Evolutionary conservation across 2,329 filamentous ascomycete genomes (phyloP).

Genomic region (Talaromyces sp.): DNA sequence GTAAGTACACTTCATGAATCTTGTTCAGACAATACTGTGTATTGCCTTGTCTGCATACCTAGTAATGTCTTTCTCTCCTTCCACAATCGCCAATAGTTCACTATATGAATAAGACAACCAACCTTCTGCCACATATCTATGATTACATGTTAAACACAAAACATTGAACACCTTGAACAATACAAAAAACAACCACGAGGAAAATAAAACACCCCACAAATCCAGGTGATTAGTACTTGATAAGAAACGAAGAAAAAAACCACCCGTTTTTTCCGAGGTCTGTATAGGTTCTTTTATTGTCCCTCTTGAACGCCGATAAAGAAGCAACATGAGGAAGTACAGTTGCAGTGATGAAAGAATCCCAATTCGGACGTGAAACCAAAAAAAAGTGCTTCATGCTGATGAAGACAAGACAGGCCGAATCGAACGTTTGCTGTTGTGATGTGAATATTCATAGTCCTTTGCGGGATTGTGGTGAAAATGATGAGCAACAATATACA

Average conservation of each 20-base stretch:
- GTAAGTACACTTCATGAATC: background rate
- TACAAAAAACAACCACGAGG: conserved; percentile 1
- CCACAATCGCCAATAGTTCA: background rate
- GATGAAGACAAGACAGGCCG: background rate
- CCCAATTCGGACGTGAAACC: conserved; percentile 2
- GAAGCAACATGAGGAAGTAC: background rate
- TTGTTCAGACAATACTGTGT: background rate
- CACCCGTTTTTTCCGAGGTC: conserved; percentile 8
- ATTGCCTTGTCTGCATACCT: background rate
- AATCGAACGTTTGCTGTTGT: conserved; percentile 4
- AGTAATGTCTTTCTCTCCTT: background rate
- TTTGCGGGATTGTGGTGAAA: background rate
- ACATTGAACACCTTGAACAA: background rate
- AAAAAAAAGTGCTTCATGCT: conserved; percentile 12
- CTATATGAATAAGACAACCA: background rate
- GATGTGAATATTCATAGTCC: background rate
- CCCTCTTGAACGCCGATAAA: background rate
- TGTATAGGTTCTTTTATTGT: conserved; percentile 1
- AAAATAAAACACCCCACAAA: background rate
- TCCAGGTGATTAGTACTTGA: conserved; percentile 2
- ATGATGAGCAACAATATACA: conserved; percentile 15
- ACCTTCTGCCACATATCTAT: conserved; percentile 13
- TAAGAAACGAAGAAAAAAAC: conserved; percentile 14
- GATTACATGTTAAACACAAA: conserved; percentile 17
- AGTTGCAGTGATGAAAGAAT: background rate